Base-by-base conservation (phyloP, 768 basidiomycete genomes). In the Boletus fagicola region DNA sequence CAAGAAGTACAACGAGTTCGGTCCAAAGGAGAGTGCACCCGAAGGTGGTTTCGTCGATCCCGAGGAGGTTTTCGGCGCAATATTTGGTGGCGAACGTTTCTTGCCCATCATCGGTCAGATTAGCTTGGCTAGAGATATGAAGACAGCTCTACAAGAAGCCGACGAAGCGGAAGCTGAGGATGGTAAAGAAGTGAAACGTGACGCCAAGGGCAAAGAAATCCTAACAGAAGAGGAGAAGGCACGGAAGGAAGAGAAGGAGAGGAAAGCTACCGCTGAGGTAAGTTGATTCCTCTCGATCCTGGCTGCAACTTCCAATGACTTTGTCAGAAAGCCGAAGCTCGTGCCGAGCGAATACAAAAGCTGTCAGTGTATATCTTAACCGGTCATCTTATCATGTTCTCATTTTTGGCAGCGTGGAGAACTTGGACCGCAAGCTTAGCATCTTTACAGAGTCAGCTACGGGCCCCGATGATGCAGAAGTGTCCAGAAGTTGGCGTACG, bases 11-110 rank as follows among this genome's bases (percentile, higher is more conserved):
- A 94, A 96, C 72, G 90, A 92, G 68, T 95, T 94, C 68, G 94
- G 92, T 2, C 78, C 88, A 0, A 90, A 88, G 73, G 91, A 88
- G 75, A 89, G 84, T 52, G 85, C 83, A 4, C 80, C 88, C 0
- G 92, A 93, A 56, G 92, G 91, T 31, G 92, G 91, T 3, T 92
- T 84, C 63, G 87, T 94, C 49, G 93, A 96, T 71, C 93, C 93
- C 0, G 89, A 92, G 62, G 87, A 87, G 62, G 83, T 87, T 13
- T 87, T 87, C 64, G 83, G 89, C 6, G 87, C 87, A 12, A 90
- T 96, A 58, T 96, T 96, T 61, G 94, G 94, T 44, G 93, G 93
- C 2, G 92, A 94, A 51, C 76, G 86, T 31, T 95, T 95, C 72
- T 74, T 85, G 44, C 86, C 91, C 3, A 91, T 95, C 67, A 94